These are phyloP conservation scores for Tolypocladium album DNA, from an alignment of 2,329 filamentous ascomycete genomes.

Conservation along the genomic window DNA sequence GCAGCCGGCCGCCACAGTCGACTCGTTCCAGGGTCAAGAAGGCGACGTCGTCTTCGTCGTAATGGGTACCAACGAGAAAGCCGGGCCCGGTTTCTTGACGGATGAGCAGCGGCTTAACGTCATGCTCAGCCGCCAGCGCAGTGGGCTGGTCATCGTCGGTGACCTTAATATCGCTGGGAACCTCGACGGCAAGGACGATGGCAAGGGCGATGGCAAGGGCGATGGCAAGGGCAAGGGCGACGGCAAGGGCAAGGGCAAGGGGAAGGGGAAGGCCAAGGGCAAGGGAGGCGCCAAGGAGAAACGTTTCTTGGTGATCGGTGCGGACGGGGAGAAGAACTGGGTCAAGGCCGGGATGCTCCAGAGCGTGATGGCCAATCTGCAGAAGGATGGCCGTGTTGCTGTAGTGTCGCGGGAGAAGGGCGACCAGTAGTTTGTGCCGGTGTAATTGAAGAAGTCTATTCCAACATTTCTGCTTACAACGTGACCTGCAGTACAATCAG, in stretches of 20 bases:
- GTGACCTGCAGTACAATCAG: too few relatives aligned
- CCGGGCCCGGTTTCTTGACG: conserved; percentile 7
- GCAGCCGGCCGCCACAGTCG: conserved; percentile 5
- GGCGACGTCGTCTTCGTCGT: conserved; percentile 10
- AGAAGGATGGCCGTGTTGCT: too few relatives aligned
- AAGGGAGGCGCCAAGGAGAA: neutral
- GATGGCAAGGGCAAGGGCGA: too few relatives aligned
- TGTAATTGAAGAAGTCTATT: too few relatives aligned
- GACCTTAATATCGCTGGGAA: conserved; percentile 6
- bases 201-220: too few relatives aligned
- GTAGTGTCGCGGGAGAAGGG: too few relatives aligned
- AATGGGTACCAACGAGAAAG: conserved; percentile 5
- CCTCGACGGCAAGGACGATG: neutral
- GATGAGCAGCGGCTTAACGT: conserved; percentile 8
- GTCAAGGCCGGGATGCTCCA: too few relatives aligned
- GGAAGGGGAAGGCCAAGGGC: too few relatives aligned
- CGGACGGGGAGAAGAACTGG: neutral
- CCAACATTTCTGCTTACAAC: too few relatives aligned
- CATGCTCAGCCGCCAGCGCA: conserved; percentile 7
- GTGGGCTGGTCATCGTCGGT: conserved; percentile 9
- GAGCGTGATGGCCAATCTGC: too few relatives aligned
- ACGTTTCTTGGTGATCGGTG: neutral
- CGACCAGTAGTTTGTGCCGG: too few relatives aligned
- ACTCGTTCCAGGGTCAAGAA: conserved; percentile 13
- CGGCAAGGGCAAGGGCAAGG: too few relatives aligned